Evolutionary conservation across 768 basidiomycete genomes (phyloP).

Genomic region (Serendipita vermifera): DNA sequence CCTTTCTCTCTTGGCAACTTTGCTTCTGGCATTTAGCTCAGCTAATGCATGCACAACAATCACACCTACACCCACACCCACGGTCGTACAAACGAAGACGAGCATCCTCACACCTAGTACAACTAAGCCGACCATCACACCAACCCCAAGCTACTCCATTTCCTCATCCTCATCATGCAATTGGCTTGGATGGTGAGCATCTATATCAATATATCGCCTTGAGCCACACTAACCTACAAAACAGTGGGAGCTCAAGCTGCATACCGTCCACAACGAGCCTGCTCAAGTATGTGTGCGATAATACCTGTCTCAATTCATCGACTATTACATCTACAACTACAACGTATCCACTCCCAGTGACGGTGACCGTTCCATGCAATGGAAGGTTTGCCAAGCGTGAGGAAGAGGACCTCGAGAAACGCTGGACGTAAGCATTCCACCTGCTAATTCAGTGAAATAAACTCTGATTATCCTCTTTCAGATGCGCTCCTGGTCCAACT

Average conservation of each 20-base stretch:
- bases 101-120: too few species aligned
- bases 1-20: too few species aligned
- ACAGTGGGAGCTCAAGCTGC: background rate
- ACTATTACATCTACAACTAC: background rate
- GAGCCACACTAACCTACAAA: background rate
- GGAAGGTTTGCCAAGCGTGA: background rate
- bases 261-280: background rate
- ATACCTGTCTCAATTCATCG: background rate
- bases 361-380: background rate
- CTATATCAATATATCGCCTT: background rate
- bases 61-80: constrained; percentile 3
- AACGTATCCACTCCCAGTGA: background rate
- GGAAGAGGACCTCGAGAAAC: background rate
- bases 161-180: background rate
- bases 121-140: too few species aligned
- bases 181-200: background rate
- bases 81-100: too few species aligned
- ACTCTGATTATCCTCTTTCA: background rate
- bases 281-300: background rate
- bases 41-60: too few species aligned
- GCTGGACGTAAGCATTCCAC: constrained; percentile 5
- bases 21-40: too few species aligned
- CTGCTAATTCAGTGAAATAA: too few species aligned
- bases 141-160: too few species aligned
- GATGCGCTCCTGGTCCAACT: background rate